phyloP scores from a whole-genome alignment of 441 rosid species.

The Erodium trifolium region DNA sequence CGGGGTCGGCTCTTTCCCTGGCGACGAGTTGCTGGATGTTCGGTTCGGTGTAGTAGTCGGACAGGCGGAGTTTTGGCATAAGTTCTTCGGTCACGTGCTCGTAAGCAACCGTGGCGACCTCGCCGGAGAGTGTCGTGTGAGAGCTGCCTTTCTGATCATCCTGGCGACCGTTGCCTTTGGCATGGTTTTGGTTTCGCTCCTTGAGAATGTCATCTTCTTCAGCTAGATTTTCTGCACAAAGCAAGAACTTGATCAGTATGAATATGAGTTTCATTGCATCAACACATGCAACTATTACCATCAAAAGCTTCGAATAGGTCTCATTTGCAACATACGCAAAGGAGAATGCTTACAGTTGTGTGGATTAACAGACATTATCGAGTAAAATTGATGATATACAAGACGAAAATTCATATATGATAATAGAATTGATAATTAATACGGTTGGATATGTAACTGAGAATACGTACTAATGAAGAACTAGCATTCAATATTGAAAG shows the following conservation, averaged over 20 bases:
- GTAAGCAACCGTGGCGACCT: slow-evolving; percentile 73
- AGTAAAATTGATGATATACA: too few species aligned
- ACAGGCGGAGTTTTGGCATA: slow-evolving; percentile 71
- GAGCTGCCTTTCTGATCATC: slow-evolving; percentile 55
- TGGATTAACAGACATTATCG: too few species aligned
- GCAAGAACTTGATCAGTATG: slow-evolving; percentile 10
- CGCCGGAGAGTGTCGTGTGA: slow-evolving; percentile 60
- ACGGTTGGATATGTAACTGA: too few species aligned
- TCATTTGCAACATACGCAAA: not conserved
- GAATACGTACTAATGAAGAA: too few species aligned
- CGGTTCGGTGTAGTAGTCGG: slow-evolving; percentile 88
- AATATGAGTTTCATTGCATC: not conserved
- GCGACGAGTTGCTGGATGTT: slow-evolving; percentile 83
- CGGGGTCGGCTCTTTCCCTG: slow-evolving; percentile 76
- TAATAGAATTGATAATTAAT: too few species aligned
- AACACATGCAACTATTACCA: slow-evolving; percentile 4
- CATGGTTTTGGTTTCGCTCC: slow-evolving; percentile 32
- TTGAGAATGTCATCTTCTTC: slow-evolving; percentile 34
- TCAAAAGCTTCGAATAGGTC: not conserved
- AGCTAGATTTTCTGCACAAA: slow-evolving; percentile 34
- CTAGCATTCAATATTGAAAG: too few species aligned
- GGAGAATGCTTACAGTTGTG: not conserved
- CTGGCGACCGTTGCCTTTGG: slow-evolving; percentile 38
- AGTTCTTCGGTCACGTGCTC: slow-evolving; percentile 84
- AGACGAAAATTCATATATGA: too few species aligned